phyloP scores from a whole-genome alignment of 176 grass and related monocot genomes.

The Eragrostis nindensis region DNA sequence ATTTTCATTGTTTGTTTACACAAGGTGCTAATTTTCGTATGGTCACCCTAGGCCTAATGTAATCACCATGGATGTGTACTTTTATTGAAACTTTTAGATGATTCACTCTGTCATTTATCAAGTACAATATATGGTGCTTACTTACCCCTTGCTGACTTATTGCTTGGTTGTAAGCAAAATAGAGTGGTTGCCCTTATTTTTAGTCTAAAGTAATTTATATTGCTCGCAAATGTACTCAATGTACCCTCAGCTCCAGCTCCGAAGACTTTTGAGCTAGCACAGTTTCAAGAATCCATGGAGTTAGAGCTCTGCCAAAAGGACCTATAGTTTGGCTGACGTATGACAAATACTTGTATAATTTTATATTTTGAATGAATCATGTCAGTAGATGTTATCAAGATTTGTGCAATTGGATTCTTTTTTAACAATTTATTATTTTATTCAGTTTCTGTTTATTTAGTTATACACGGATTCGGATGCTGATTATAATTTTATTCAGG shows the following conservation, averaged over 20 bases:
- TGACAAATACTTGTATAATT: neutral
- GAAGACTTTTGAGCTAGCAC: neutral
- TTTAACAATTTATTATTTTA: slow-evolving; percentile 16
- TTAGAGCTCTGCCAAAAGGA: neutral
- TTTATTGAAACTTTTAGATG: slow-evolving; percentile 9
- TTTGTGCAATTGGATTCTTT: slow-evolving; percentile 27
- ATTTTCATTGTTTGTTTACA: neutral
- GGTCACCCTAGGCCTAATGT: neutral
- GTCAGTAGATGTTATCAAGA: neutral
- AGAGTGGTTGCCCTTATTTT: neutral
- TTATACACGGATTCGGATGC: neutral
- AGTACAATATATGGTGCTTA: neutral
- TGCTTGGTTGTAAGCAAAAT: neutral
- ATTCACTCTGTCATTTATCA: neutral
- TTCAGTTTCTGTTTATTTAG: slow-evolving; percentile 28
- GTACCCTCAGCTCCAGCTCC: neutral
- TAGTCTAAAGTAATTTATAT: neutral
- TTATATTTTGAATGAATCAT: slow-evolving; percentile 10
- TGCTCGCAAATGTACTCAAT: neutral
- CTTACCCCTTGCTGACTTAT: neutral
- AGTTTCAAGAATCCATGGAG: neutral
- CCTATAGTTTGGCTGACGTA: neutral
- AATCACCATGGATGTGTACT: slow-evolving; percentile 1
- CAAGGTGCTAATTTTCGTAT: slow-evolving; percentile 8
- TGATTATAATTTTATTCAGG: slow-evolving; percentile 51